Base-by-base conservation (phyloP, 2,329 filamentous ascomycete species). In the Dryadomyces quercus-mongolicae region DNA sequence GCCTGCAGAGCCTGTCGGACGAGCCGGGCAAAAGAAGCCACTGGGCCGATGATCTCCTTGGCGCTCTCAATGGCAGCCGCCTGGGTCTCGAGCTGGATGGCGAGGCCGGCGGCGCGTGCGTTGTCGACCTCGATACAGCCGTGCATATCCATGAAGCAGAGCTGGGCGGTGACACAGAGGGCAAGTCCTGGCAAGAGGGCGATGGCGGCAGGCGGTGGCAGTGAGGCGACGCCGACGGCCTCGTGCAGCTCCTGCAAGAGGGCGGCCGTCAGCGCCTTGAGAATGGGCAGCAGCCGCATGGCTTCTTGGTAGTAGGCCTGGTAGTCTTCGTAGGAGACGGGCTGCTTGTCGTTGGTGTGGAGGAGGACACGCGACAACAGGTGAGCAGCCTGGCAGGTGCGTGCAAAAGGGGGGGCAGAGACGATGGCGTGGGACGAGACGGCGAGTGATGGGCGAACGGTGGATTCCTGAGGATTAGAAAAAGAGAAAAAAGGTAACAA, bases 381-480 rank as follows among this genome's bases (percentile, higher is more conserved):
- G 22, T 57, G 51, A 9, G 56, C 53, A 10, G 58, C 56, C 49
- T 60, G 58, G 48, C 58, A 60, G 9, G 56, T 54, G 13, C 58
- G 49, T 34, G 58, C 55, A 44, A 57, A 60, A 4, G 58, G 54
- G 3, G 56, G 49, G 3, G 54, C 58, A 8, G 51, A 46, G 18
- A 43, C 22, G 16, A 53, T 18, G 22, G 44, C 48, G 12, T 56
- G 54, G 22, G 56, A 31, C 7, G 53, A 53, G 20, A 58, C 43
- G 45, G 58, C 58, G 2, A 60, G 56, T 1, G 58, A 58, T 0
- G 58, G 56, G 2, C 54, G 54, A 36, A 56, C 34, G 3, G 51
- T 13, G 2, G 54, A 38, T 50, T 59, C 58, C 57, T 59, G 22
- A 9, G 13, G 21, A 20, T 2, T 7, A 42, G 38, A 44, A 6